A percentile compares a stretch with the other conserved stretches of the same genome.
phyloP scores from a whole-genome alignment of 441 rosid species.

The Hypseocharis bilobata region DNA sequence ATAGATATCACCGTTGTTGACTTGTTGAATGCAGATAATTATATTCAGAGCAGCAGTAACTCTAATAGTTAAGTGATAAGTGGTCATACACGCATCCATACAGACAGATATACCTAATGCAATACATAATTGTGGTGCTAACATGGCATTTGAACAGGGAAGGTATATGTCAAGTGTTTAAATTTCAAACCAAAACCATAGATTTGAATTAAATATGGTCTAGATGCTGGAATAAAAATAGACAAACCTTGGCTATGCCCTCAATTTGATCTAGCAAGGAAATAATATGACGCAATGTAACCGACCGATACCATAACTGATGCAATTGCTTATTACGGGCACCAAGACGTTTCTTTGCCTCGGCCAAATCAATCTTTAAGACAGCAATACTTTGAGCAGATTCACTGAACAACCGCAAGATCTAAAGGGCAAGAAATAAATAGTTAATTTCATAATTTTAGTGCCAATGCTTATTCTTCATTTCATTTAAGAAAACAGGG shows the following conservation, averaged over 20 bases:
- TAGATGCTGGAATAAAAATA: constrained; percentile 6
- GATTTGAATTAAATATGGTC: background rate
- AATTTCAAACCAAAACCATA: background rate
- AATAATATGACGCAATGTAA: constrained; percentile 89
- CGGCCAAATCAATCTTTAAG: constrained; percentile 78
- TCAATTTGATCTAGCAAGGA: constrained; percentile 88
- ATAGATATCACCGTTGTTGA: constrained; percentile 5
- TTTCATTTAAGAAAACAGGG: background rate
- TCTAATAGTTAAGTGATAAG: background rate
- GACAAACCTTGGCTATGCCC: constrained; percentile 89
- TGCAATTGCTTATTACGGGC: constrained; percentile 88
- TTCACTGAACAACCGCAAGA: constrained; percentile 86
- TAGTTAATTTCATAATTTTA: constrained; percentile 4
- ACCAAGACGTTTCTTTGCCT: constrained; percentile 77
- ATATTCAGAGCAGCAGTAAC: background rate
- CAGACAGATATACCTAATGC: background rate
- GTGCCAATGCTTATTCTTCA: constrained; percentile 1
- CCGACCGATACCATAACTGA: constrained; percentile 98
- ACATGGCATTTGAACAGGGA: background rate
- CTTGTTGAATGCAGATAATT: background rate
- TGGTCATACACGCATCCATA: background rate
- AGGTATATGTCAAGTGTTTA: background rate
- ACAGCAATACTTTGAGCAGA: constrained; percentile 65
- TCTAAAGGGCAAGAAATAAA: constrained; percentile 40
- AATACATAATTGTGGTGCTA: background rate